A percentile compares a stretch with the other conserved stretches of the same genome.
Conservation (phyloP, 768 basidiomycete species). For the Russula griseocarnosa region DNA sequence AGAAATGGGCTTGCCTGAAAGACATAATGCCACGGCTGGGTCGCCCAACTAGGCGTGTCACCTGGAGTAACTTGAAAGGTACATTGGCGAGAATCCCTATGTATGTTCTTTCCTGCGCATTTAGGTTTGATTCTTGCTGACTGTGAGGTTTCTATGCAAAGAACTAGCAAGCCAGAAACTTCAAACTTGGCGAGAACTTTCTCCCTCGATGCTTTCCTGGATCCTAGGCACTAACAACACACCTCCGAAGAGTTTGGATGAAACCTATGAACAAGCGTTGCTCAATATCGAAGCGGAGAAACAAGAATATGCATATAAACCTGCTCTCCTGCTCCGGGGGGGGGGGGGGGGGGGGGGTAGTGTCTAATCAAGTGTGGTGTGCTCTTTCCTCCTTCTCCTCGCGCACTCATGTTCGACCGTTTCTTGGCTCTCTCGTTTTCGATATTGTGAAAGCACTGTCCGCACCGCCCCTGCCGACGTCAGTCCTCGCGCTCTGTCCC, state of each 20-base stretch:
- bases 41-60: conserved; percentile 17
- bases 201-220: neutral
- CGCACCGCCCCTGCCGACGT: too few species aligned
- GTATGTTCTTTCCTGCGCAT: neutral
- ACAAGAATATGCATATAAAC: conserved; percentile 3
- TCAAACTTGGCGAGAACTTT: conserved; percentile 2
- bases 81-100: neutral
- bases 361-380: too few species aligned
- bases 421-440: too few species aligned
- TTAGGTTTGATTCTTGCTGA: neutral
- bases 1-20: conserved; percentile 8
- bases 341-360: too few species aligned
- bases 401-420: too few species aligned
- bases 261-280: conserved; percentile 8
- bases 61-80: conserved; percentile 12
- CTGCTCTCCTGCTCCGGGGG: too few species aligned
- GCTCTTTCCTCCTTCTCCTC: too few species aligned
- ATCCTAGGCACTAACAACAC: neutral
- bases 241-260: conserved; percentile 6
- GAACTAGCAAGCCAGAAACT: neutral
- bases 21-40: conserved; percentile 23
- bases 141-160: conserved; percentile 6
- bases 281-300: conserved; percentile 10
- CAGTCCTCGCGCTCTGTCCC: too few species aligned
- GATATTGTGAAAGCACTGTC: too few species aligned